A percentile compares a stretch with the other conserved stretches of the same genome.
Evolutionary conservation across 192 early-diverging fungal genomes (phyloP).

Genomic region (Kappamyces sp.): DNA sequence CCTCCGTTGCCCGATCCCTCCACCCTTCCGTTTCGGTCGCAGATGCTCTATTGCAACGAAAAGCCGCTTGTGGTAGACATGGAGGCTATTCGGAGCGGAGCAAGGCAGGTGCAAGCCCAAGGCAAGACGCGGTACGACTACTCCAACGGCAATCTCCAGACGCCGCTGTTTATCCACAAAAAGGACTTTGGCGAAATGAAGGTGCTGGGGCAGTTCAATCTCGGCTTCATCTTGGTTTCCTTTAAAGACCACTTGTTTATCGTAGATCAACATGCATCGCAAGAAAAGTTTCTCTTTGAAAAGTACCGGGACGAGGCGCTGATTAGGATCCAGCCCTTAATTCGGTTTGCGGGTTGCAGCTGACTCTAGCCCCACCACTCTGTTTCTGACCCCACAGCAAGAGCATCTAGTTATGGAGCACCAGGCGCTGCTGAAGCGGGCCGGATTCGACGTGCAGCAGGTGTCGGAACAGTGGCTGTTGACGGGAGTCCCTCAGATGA

Average conservation of each 20-base stretch:
- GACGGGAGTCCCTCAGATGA: conserved; percentile 62
- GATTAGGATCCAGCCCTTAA: too few species aligned
- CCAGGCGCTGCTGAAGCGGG: conserved; percentile 52
- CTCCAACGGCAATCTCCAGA: too few species aligned
- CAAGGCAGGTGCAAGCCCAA: too few species aligned
- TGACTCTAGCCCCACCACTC: conserved; percentile 48
- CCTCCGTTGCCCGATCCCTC: too few species aligned
- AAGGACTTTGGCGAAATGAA: conserved; percentile 77
- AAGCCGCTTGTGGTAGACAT: too few species aligned
- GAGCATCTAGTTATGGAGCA: conserved; percentile 75
- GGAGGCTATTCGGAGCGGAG: too few species aligned
- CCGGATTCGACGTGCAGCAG: conserved; percentile 48
- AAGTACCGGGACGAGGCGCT: too few species aligned
- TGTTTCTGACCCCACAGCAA: conserved; percentile 72
- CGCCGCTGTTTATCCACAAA: conserved; percentile 55
- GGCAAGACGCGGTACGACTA: too few species aligned
- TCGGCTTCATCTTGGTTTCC: conserved; percentile 83
- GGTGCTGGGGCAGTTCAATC: conserved; percentile 94
- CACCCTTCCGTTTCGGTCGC: too few species aligned
- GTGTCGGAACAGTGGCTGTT: conserved; percentile 63
- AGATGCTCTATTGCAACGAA: too few species aligned
- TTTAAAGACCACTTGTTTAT: conserved; percentile 77
- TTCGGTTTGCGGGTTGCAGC: not conserved
- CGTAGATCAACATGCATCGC: conserved; percentile 91
- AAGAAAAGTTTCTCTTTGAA: not conserved